Evolutionary conservation across 2,329 filamentous ascomycete genomes (phyloP), one percentile per base, ranked within the genome.

Genomic region (Diplocarpon rosae): DNA sequence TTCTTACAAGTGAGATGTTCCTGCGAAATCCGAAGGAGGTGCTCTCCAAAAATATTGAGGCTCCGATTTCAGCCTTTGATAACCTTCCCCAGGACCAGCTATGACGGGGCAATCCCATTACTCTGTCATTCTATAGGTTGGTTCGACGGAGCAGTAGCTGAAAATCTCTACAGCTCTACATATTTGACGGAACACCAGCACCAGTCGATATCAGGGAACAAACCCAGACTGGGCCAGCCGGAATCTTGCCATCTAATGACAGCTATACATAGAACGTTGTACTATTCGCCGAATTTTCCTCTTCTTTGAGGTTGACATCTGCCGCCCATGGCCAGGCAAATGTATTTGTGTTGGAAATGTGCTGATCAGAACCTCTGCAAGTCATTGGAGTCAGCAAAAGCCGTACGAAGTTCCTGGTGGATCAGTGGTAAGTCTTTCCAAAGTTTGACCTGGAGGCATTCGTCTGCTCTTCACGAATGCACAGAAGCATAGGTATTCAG

Each of bases 321-420:
- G 20, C 7, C 20, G 4, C 20, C 20, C 20, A n/a, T n/a, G n/a
- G n/a, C n/a, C n/a, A 24, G 7, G 7, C 20, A 24, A 24, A 24
- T 4, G 7, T 24, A 4, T 7, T 7, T 24, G 20, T 7, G 4
- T 24, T 3, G 20, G 20, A 7, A 24, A 4, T 3, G 20, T 3
- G 20, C 20, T 24, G 7, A 24, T 7, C 20, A 24, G 3, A 24
- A 3, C 7, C 20, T 24, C 20, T 24, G 3, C 20, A 24, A 24
- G 20, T 59, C 71, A 73, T 56, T 72, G 66, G 65, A 71, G 68
- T 3, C 63, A 68, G 54, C 51, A 53, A 45, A 16, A 42, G 17
- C 6, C 75, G 0, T 69, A 70, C 53, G 57, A 61, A 29, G 69
- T 72, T 0, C 71, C 73, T 0, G 75, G 76, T 28, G 76, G 76